phyloP scores from a whole-genome alignment of 2,329 filamentous ascomycete species.

The Arthrobotrys musiformis region DNA sequence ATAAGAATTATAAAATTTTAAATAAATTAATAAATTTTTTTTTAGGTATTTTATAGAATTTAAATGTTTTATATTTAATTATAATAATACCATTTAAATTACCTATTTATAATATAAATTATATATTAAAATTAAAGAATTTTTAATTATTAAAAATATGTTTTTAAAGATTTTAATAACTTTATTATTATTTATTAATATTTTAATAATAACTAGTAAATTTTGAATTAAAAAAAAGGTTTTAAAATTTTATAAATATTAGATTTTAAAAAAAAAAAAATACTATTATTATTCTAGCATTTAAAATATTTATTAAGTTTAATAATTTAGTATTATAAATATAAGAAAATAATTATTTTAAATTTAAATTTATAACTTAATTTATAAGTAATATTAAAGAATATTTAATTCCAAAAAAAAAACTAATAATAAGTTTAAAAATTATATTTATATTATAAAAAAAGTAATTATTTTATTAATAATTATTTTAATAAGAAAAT shows the following conservation, averaged over 20 bases:
- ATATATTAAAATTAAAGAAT: not conserved
- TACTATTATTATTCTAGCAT: too few relatives aligned
- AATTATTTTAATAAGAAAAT: not conserved
- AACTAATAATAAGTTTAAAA: not conserved
- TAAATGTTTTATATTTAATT: too few relatives aligned
- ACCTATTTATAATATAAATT: too few relatives aligned
- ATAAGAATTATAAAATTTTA: not conserved
- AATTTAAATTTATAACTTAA: not conserved
- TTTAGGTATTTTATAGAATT: not conserved
- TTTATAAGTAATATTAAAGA: not conserved
- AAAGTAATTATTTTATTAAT: not conserved
- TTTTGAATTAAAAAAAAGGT: not conserved
- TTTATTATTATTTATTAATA: not conserved
- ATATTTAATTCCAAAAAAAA: not conserved
- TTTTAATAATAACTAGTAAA: not conserved
- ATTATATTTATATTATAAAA: not conserved
- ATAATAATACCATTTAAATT: too few relatives aligned
- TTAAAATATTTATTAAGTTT: too few relatives aligned
- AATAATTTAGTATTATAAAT: too few relatives aligned
- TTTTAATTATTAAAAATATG: not conserved
- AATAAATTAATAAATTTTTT: not conserved
- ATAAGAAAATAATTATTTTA: slow-evolving; percentile 1
- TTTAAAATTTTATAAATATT: too few relatives aligned
- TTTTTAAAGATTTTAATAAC: not conserved
- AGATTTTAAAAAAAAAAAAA: too few relatives aligned